Evolutionary conservation across 1,139 yeast genomes (phyloP), one percentile per base, ranked within the genome.

Genomic region (Taphrina communis): DNA sequence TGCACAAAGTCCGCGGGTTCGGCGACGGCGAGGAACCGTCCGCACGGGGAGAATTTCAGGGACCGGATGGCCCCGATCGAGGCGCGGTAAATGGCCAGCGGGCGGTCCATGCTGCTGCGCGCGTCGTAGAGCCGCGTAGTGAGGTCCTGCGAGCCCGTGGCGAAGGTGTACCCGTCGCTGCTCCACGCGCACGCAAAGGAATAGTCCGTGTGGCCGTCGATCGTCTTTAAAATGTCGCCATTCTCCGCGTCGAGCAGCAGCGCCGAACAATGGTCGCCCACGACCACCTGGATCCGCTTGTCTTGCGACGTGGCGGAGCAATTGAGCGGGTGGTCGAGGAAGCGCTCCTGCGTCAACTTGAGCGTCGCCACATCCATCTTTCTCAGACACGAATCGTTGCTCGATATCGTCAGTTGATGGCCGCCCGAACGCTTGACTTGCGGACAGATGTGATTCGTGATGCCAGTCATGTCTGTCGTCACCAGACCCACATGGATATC

Each of bases 101-200:
- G 78, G 80, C 81, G 79, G 36, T 51, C 53, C 14, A 80, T 63
- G 41, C 42, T 58, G 39, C 81, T 75, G 69, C 84, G 73, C 12
- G 75, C 77, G 75, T 86, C 89, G 82, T 85, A 85, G 9, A 86
- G 72, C 65, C 85, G 78, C 12, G 86, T 83, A 9, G 87, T 82
- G 2, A 87, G 83, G 75, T 86, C 90, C 75, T 86, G 89, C 73
- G 83, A 85, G 2, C 89, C 89, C 0, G 88, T 83, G 9, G 85
- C 81, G 19, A 86, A 72, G 5, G 80, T 73, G 62, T 82, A 77
- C 38, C 82, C 84, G 71, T 82, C 73, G 55, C 74, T 74, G 6
- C 79, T 78, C 89, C 89, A 86, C 71, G 86, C 89, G 75, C 88
- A 86, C 61, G 87, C 81, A 73, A 86, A 86, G 3, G 87, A 84